These are phyloP conservation scores for Acanthamoeba triangularis DNA, from an alignment of 208 protist species.

Conservation along the genomic window DNA sequence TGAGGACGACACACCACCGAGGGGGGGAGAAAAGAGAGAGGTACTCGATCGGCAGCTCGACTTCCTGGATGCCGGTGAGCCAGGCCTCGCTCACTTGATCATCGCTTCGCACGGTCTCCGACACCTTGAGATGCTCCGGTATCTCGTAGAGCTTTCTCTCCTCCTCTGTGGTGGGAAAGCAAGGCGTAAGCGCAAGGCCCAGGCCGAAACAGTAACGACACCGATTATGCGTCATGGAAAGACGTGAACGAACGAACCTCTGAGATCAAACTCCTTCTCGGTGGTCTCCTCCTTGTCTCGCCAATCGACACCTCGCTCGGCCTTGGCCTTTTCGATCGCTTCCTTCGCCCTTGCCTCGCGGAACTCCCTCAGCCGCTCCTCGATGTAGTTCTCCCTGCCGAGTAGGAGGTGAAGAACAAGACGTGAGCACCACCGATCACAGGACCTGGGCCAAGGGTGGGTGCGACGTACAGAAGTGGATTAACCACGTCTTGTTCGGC, in stretches of 20 bases:
- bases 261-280: slow-evolving; percentile 22
- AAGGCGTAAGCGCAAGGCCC: neutral
- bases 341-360: neutral
- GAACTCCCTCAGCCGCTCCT: slow-evolving; percentile 25
- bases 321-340: neutral
- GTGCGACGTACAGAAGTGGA: neutral
- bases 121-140: neutral
- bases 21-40: neutral
- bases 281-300: neutral
- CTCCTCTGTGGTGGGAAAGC: neutral
- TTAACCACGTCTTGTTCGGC: neutral
- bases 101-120: slow-evolving; percentile 19
- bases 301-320: neutral
- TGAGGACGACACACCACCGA: too few species aligned
- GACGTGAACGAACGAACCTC: neutral
- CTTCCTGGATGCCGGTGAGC: slow-evolving; percentile 58
- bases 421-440: neutral
- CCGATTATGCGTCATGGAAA: too few species aligned
- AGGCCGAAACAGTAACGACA: too few species aligned
- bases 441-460: neutral
- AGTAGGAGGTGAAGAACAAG: neutral
- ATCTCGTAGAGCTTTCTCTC: slow-evolving; percentile 38
- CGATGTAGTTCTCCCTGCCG: slow-evolving; percentile 40
- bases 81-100: slow-evolving; percentile 32
- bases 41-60: slow-evolving; percentile 48